Evolutionary conservation across 306 rosid species (phyloP), one percentile per base, ranked within the genome.

Genomic region (Glycine soja): DNA sequence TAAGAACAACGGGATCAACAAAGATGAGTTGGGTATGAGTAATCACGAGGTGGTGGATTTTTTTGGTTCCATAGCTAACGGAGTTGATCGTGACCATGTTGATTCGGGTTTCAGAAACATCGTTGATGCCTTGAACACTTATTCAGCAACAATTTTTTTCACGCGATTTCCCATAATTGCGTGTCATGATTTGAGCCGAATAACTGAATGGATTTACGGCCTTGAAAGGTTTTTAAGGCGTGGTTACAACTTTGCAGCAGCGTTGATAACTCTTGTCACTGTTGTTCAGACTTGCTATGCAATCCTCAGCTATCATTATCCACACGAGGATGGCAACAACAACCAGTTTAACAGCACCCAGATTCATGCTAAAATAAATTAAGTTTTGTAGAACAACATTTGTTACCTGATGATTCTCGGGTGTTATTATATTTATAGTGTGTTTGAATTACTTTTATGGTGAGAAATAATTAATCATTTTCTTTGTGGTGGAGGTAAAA

Each of bases 191-290:
- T 36, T 53, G 7, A 7, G 10, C 10, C 46, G 64, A 73, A 2
- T 9, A n/a, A 36, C 43, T 2, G 66, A 45, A 10, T 56, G 78
- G 74, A 0, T 19, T 45, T 14, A 6, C 14, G 45, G 45, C 13
- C 10, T 64, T 15, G 4, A 0, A 38, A 36, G 10, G 0, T 50
- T 32, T 36, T 50, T 78, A 1, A 42, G 32, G 36, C 81, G 67
- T 8, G 81, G 81, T 67, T 70, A 70, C 77, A 79, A 45, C 50
- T 70, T 70, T 7, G 83, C 42, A 10, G 70, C 34, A 10, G 5
- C 62, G 3, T 2, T 47, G 2, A 0, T 58, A 3, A 4, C 59
- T 9, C 0, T 57, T 10, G 63, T 70, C 51, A 45, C 69, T 15
- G 1, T 79, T 6, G 6, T 58, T 61, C 82, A 79, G 11, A 69